These are phyloP conservation scores for Teratosphaeria pseudoeucalypti DNA, from an alignment of 2,329 filamentous ascomycete genomes.

Conservation along the genomic window DNA sequence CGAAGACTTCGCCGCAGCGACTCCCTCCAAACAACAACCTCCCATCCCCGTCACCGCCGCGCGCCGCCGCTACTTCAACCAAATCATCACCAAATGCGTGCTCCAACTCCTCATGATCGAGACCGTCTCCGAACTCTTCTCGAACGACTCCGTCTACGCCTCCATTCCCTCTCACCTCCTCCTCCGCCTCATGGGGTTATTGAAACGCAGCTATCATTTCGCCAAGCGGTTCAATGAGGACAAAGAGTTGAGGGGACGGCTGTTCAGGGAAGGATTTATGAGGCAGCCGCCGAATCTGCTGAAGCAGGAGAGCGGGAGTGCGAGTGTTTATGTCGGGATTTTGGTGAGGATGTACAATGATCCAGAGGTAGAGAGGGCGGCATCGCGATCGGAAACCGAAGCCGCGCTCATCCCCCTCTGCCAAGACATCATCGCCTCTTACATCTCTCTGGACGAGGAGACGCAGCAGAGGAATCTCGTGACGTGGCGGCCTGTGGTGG, in stretches of 20 bases:
- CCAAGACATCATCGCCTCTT: constrained; percentile 82
- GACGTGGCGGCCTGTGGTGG: constrained; percentile 93
- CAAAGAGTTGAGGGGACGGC: constrained; percentile 83
- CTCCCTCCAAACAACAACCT: constrained; percentile 64
- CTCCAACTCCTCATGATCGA: constrained; percentile 98
- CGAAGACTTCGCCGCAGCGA: constrained; percentile 73
- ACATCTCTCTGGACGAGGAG: constrained; percentile 81
- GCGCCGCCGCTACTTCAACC: constrained; percentile 91
- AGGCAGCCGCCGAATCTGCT: constrained; percentile 95
- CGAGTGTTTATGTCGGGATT: constrained; percentile 90
- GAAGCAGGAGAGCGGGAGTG: constrained; percentile 89
- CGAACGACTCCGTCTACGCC: constrained; percentile 87
- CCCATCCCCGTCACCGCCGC: constrained; percentile 88
- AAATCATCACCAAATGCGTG: constrained; percentile 97
- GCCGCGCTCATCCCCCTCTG: constrained; percentile 87
- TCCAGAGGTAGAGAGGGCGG: constrained; percentile 67
- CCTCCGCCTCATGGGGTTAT: constrained; percentile 78
- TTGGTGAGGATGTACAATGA: constrained; percentile 97
- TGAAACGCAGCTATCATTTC: constrained; percentile 95
- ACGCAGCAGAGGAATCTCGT: constrained; percentile 94
- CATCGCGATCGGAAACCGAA: constrained; percentile 74
- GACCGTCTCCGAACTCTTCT: constrained; percentile 96
- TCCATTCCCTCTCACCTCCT: constrained; percentile 87
- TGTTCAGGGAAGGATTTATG: constrained; percentile 99
- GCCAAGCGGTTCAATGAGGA: constrained; percentile 96